phyloP scores from a whole-genome alignment of 2,329 filamentous ascomycete genomes.

The Alternaria sp. region DNA sequence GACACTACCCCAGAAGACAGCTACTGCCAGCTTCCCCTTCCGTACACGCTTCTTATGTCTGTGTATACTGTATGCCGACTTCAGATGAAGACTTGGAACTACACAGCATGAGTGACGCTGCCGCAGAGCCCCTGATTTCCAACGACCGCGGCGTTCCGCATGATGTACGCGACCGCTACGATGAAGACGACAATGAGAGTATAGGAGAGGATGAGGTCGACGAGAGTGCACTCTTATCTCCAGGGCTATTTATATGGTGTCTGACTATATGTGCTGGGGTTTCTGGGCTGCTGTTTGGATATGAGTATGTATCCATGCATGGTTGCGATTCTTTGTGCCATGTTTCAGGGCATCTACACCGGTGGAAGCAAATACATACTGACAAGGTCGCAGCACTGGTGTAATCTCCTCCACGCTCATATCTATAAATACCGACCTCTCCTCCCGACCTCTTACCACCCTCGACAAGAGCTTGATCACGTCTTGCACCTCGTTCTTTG shows the following conservation, averaged over 20 bases:
- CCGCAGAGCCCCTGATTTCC: slow-evolving; percentile 46
- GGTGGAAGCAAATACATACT: not conserved
- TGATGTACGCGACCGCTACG: slow-evolving; percentile 20
- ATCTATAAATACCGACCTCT: slow-evolving; percentile 63
- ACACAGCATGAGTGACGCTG: slow-evolving; percentile 40
- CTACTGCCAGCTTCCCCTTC: not conserved
- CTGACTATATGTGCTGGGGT: slow-evolving; percentile 67
- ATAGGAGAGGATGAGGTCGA: slow-evolving; percentile 45
- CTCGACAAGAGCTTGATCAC: slow-evolving; percentile 68
- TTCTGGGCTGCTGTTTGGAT: slow-evolving; percentile 68
- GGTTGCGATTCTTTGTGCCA: not conserved
- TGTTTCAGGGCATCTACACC: not conserved
- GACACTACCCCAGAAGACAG: slow-evolving; percentile 18
- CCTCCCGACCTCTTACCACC: slow-evolving; percentile 58
- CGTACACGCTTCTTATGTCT: slow-evolving; percentile 1
- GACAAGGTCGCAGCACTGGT: slow-evolving; percentile 57
- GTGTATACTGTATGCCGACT: slow-evolving; percentile 13
- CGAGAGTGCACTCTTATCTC: slow-evolving; percentile 39
- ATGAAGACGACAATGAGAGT: slow-evolving; percentile 20
- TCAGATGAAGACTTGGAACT: slow-evolving; percentile 33
- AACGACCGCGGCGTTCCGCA: no score
- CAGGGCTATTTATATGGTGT: slow-evolving; percentile 61
- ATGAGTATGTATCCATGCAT: slow-evolving; percentile 58
- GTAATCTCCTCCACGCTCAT: slow-evolving; percentile 69
- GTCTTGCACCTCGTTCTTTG: slow-evolving; percentile 65